phyloP scores from a whole-genome alignment of 2,329 filamentous ascomycete genomes.

The Sporothrix inflata region DNA sequence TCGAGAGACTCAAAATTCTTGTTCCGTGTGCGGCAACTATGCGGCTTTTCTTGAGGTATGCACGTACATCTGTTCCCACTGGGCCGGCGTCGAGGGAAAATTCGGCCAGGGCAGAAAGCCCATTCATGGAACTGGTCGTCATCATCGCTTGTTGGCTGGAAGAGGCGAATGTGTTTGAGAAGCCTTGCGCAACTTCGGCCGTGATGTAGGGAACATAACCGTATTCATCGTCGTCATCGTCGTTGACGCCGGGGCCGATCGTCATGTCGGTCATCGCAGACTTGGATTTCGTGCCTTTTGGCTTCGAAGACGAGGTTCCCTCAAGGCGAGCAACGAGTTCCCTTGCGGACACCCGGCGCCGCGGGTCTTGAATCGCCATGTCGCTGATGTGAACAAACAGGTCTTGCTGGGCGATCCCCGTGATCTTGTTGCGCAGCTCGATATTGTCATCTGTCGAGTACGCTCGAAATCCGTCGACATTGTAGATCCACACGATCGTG shows the following conservation, averaged over 20 bases:
- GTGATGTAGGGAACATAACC: not conserved
- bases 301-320: not conserved
- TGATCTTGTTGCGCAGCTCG: slow-evolving; percentile 34
- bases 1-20: not conserved
- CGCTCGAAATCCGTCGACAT: slow-evolving; percentile 33
- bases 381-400: slow-evolving; percentile 5
- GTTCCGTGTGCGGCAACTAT: not conserved
- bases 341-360: slow-evolving; percentile 5
- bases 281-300: not conserved
- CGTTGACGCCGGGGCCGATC: not conserved
- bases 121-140: not conserved
- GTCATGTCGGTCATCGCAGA: not conserved
- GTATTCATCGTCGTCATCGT: not conserved
- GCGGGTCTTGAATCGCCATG: slow-evolving; percentile 23
- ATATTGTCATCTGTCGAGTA: slow-evolving; percentile 9
- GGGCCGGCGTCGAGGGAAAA: not conserved
- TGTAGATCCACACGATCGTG: slow-evolving; percentile 38
- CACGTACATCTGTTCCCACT: not conserved
- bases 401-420: not conserved
- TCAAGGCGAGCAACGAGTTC: slow-evolving; percentile 20
- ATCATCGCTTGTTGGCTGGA: not conserved
- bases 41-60: not conserved
- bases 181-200: not conserved
- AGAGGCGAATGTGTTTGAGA: not conserved
- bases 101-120: slow-evolving; percentile 1